Percentiles rank a stretch among this genome's conserved stretches.
Evolutionary conservation across 2,329 filamentous ascomycete species (phyloP).

Genomic region (Colletotrichum spaethianum): DNA sequence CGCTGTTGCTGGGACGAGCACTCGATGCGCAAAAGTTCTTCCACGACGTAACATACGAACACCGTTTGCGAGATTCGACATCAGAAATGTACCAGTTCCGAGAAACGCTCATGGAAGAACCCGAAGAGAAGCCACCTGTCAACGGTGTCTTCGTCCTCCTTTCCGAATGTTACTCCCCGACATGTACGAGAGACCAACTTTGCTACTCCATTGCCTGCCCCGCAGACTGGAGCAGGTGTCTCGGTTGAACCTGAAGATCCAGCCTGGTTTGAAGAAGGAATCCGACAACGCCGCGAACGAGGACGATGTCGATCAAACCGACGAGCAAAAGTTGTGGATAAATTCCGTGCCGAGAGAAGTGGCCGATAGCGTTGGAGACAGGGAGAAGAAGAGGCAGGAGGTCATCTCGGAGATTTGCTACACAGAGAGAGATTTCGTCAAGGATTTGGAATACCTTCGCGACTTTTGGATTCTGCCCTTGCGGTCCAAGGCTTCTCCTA

Average conservation of each 20-base stretch:
- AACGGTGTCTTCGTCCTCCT: constrained; percentile 97
- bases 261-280: constrained; percentile 84
- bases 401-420: constrained; percentile 99
- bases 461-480: constrained; percentile 99
- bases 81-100: constrained; percentile 97
- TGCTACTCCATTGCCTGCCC: constrained; percentile 99
- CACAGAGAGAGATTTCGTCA: constrained; percentile 98
- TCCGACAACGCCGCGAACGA: constrained; percentile 75
- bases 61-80: constrained; percentile 92
- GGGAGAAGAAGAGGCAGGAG: constrained; percentile 97
- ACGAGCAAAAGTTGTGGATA: constrained; percentile 99
- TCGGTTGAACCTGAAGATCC: constrained; percentile 91
- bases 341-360: constrained; percentile 97
- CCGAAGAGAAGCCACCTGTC: constrained; percentile 79
- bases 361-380: constrained; percentile 88
- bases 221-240: constrained; percentile 95
- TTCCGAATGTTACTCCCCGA: constrained; percentile 98
- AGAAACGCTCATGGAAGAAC: constrained; percentile 89
- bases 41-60: constrained; percentile 98
- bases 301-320: constrained; percentile 85
- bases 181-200: constrained; percentile 93
- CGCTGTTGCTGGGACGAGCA: constrained; percentile 89
- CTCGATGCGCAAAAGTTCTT: constrained; percentile 99
- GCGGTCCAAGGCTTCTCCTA: constrained; percentile 85
- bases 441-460: constrained; percentile 95